phyloP scores from a whole-genome alignment of 1,139 yeast genomes.

The Geotrichum histeridarum region DNA sequence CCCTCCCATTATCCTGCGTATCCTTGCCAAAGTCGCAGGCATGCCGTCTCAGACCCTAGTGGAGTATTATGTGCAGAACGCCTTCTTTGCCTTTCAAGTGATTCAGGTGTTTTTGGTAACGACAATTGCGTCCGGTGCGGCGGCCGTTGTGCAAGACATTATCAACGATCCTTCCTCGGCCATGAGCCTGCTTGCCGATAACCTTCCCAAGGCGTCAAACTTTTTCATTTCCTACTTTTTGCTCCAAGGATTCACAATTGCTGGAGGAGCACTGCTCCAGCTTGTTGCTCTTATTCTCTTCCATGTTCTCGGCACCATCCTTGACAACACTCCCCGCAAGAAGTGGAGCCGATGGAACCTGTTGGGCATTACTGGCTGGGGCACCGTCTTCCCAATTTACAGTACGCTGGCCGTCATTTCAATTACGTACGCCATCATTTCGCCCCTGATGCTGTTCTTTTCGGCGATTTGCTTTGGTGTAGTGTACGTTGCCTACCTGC shows the following conservation, averaged over 20 bases:
- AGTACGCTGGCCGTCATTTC: conserved; percentile 77
- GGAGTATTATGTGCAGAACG: conserved; percentile 76
- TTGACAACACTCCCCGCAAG: conserved; percentile 83
- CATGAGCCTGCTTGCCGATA: conserved; percentile 62
- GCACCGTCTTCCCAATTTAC: conserved; percentile 80
- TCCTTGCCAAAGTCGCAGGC: conserved; percentile 71
- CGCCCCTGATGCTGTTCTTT: conserved; percentile 72
- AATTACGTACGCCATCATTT: conserved; percentile 71
- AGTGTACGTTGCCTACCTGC: conserved; percentile 71
- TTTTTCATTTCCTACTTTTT: conserved; percentile 54
- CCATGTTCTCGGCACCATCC: conserved; percentile 59
- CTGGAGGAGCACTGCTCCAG: conserved; percentile 78
- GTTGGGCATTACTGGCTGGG: conserved; percentile 70
- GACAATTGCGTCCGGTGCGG: conserved; percentile 75
- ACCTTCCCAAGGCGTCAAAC: conserved; percentile 85
- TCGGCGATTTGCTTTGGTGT: conserved; percentile 63
- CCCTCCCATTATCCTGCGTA: conserved; percentile 73
- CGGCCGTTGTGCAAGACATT: conserved; percentile 67
- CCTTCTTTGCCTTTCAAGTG: conserved; percentile 86
- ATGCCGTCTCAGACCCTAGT: conserved; percentile 62
- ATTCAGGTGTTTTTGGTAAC: conserved; percentile 74
- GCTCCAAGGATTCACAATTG: conserved; percentile 77
- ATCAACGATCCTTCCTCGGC: conserved; percentile 60
- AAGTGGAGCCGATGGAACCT: conserved; percentile 69
- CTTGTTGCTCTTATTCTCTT: conserved; percentile 65